Base-by-base conservation (phyloP, 768 basidiomycete genomes). In the Trichaptum fuscoviolaceum region DNA sequence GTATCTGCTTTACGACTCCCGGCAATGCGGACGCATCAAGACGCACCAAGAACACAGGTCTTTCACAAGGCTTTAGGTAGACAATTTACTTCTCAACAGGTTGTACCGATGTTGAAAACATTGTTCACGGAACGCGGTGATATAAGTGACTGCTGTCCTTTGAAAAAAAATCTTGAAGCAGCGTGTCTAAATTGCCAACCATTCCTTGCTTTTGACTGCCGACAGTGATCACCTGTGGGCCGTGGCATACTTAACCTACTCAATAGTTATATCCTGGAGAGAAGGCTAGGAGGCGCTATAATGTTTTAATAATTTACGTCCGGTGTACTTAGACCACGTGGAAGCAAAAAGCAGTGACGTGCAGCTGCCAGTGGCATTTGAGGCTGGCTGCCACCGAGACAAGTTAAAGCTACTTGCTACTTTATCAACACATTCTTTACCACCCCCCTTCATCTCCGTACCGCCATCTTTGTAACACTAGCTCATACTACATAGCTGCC, bases 401-500 rank as follows among this genome's bases (percentile, higher is more conserved):
- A 61, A n/a, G n/a, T n/a, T n/a, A n/a, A n/a, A n/a, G n/a, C 59
- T 7, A 61, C 8, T 18, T 34, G 2, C 23, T 7, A 17, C 6
- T 61, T 61, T 20, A 7, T 15, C 23, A 64, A 64, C 57, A 27
- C 42, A n/a, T 57, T 9, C 17, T 25, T 25, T 69, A 68, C 68
- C 64, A 66, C 10, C 52, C 60, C 34, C 52, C 15, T 35, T 63
- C 57, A 26, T 25, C 62, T 68, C n/a, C n/a, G n/a, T 63, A 18
- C 36, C 67, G 52, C 24, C 59, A 63, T 24, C 30, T 61, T 18
- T 25, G 59, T 24, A 12, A 12, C 10, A 17, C 2, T 25, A 18
- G 58, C 58, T n/a, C n/a, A n/a, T n/a, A n/a, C n/a, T n/a, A n/a
- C n/a, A n/a, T n/a, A n/a, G n/a, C n/a, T 3, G 30, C 59, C 30